phyloP scores from a whole-genome alignment of 768 basidiomycete genomes.

The Ramaria rubella region DNA sequence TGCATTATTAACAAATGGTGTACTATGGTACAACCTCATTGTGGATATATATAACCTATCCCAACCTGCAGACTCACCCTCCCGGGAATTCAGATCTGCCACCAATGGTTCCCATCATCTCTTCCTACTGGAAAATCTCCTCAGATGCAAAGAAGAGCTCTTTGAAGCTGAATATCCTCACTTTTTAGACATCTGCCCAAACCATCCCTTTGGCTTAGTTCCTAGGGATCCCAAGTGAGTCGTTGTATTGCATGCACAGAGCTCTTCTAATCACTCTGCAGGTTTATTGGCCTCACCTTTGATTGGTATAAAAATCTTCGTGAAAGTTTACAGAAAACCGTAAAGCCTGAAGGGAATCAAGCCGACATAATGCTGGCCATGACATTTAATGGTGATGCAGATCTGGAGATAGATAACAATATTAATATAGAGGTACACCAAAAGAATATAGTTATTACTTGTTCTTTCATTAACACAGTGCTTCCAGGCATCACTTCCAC shows the following conservation, averaged over 20 bases:
- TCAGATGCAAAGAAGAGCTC: neutral
- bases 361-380: no score
- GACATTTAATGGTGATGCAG: neutral
- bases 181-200: no score
- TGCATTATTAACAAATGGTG: neutral
- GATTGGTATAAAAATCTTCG: neutral
- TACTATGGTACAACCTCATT: neutral
- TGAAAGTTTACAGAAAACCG: neutral
- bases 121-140: neutral
- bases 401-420: neutral
- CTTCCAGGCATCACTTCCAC: no score
- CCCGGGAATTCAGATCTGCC: neutral
- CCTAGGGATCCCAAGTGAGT: neutral
- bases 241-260: neutral
- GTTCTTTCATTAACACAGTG: no score
- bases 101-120: slow-evolving; percentile 2
- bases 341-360: neutral
- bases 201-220: neutral
- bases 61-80: slow-evolving; percentile 1
- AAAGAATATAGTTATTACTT: no score
- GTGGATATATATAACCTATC: neutral
- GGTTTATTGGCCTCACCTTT: neutral
- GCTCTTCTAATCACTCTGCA: neutral
- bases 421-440: no score
- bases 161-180: neutral